Conservation (phyloP, 257 asterid species). For the Penstemon newberryi region DNA sequence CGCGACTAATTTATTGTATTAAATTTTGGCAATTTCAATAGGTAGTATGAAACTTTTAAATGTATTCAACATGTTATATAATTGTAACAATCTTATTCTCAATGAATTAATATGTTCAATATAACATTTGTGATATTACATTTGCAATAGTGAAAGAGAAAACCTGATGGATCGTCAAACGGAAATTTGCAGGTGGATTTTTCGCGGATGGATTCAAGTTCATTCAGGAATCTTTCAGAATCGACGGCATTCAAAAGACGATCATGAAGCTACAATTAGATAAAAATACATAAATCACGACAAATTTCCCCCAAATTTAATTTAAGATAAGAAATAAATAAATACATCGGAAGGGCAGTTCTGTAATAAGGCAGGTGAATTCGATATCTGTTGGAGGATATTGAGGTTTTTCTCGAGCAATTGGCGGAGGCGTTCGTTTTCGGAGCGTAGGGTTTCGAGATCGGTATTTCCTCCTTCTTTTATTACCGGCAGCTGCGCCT, state of each 20-base stretch:
- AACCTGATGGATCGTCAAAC: constrained; percentile 73
- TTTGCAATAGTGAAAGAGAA: neutral
- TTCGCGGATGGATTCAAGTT: constrained; percentile 51
- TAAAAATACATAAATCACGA: neutral
- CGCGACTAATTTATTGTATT: too few relatives aligned
- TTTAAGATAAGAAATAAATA: neutral
- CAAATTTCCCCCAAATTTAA: neutral
- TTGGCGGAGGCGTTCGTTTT: constrained; percentile 64
- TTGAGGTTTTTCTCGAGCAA: constrained; percentile 73
- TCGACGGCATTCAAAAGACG: constrained; percentile 58
- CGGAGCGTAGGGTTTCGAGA: constrained; percentile 54
- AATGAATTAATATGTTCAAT: too few relatives aligned
- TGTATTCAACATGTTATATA: neutral
- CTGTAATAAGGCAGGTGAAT: constrained; percentile 45
- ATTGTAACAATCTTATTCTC: too few relatives aligned
- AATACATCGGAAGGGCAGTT: constrained; percentile 78
- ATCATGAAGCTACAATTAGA: constrained; percentile 59
- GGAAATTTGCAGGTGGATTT: constrained; percentile 53
- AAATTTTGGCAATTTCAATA: neutral
- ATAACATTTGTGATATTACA: too few relatives aligned
- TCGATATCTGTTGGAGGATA: constrained; percentile 57
- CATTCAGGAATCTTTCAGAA: constrained; percentile 58
- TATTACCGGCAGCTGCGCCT: constrained; percentile 30
- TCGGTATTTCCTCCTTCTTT: constrained; percentile 30
- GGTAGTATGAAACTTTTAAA: neutral